A percentile compares a stretch with the other conserved stretches of the same genome.
These are phyloP conservation scores for Herpotrichia juniperi DNA, from an alignment of 2,329 filamentous ascomycete species.

Conservation along the genomic window DNA sequence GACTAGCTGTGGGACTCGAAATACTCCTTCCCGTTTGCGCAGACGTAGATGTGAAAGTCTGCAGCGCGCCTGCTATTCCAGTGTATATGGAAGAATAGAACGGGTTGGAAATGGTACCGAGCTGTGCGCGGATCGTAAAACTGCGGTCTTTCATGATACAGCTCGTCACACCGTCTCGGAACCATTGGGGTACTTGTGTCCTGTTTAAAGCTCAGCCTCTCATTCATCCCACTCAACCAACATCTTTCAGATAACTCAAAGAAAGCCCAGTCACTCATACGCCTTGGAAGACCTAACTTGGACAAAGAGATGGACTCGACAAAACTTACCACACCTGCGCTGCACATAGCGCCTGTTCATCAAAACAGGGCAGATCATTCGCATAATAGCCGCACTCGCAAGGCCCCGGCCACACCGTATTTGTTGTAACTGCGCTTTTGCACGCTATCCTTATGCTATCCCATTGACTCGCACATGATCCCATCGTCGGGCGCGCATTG, in stretches of 20 bases:
- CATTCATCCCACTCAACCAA: too few relatives aligned
- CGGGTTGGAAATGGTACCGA: constrained; percentile 2
- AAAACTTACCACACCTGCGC: constrained; percentile 19
- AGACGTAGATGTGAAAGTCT: background rate
- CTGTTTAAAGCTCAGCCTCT: too few relatives aligned
- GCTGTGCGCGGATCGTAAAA: constrained; percentile 7
- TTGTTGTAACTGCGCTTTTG: constrained; percentile 10
- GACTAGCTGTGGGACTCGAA: too few relatives aligned
- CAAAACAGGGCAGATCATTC: constrained; percentile 20
- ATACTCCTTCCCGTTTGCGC: background rate
- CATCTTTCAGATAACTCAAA: too few relatives aligned
- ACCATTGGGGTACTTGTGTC: constrained; percentile 21
- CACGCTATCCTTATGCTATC: constrained; percentile 14
- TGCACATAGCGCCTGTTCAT: constrained; percentile 17
- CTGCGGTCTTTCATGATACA: constrained; percentile 15
- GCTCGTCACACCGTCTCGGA: constrained; percentile 18
- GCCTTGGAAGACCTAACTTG: too few relatives aligned
- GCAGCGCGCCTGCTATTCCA: background rate
- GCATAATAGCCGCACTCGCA: constrained; percentile 20
- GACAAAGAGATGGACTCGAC: too few relatives aligned
- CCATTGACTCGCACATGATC: constrained; percentile 3
- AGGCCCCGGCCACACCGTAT: constrained; percentile 19
- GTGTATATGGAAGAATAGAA: background rate
- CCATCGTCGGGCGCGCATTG: too few relatives aligned
- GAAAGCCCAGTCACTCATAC: too few relatives aligned